Evolutionary conservation across 371 early-diverging fungal genomes (phyloP), one percentile per base, ranked within the genome.

Genomic region (Mucor ambiguus): DNA sequence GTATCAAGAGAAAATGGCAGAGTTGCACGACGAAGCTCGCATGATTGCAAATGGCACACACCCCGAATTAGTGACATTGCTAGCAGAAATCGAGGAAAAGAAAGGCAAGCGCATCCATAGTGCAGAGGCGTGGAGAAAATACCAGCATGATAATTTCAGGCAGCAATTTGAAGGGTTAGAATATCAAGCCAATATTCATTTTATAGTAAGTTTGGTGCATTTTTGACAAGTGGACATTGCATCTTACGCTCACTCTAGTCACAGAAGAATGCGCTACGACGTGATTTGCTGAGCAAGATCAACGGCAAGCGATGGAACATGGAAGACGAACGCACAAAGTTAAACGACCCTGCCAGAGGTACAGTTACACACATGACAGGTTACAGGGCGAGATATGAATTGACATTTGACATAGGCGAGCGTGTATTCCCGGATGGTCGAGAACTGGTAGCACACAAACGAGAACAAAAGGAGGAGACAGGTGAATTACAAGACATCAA

Each of bases 41-140:
- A 83, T 86, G 84, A 86, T 87, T 46, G 82, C 83, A 5, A 74
- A 80, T 62, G 88, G 88, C 7, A 84, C 87, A 56, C 87, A 87
- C 61, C 88, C 88, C 1, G 88, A 86, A 52, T 68, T 87, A 30
- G 71, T 83, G 4, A 73, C 83, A 29, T 70, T 86, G 44, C 84
- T 86, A 85, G 78, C 80, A 49, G 81, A 85, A 38, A 87, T 87
- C 59, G 86, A 85, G 69, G 79, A 83, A 41, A 86, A 84, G 69
- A 81, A 82, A 22, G 78, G 74, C 46, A 79, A 78, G 29, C 74
- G 86, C 10, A 72, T 87, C 30, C 71, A 71, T n/a, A 77, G 78
- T 16, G 86, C 88, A 28, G 86, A 83, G 49, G 82, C 83, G 56
- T 84, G 88, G 78, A 74, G 81, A 52, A 79, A 66, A 69, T 73